phyloP scores from a whole-genome alignment of 345 rosid genomes.

The Salix caprea region DNA sequence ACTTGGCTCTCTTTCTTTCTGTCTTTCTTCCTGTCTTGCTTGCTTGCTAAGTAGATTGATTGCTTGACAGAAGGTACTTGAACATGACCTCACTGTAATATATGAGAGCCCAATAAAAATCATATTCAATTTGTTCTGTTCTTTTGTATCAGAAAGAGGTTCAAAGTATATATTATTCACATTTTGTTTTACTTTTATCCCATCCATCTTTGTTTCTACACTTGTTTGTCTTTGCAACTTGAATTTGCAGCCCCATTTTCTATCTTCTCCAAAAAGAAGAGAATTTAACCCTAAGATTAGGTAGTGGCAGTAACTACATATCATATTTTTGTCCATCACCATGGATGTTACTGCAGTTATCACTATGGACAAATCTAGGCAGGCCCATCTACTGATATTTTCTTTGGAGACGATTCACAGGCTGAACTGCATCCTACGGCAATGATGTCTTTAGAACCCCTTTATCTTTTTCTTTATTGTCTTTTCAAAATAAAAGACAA shows the following conservation, averaged over 20 bases:
- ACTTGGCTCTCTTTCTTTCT: not conserved
- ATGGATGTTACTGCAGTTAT: no score
- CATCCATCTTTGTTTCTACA: not conserved
- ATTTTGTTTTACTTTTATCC: not conserved
- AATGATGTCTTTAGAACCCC: constrained; percentile 3
- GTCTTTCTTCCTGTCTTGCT: not conserved
- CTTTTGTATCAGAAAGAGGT: not conserved
- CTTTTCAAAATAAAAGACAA: not conserved
- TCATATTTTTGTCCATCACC: no score
- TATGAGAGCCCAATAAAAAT: not conserved
- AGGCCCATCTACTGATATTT: not conserved
- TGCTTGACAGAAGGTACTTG: not conserved
- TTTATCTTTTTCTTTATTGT: not conserved
- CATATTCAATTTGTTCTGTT: not conserved
- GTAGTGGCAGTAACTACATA: not conserved
- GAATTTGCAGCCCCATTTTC: not conserved
- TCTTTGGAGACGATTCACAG: not conserved
- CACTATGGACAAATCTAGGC: constrained; percentile 6
- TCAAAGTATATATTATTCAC: not conserved
- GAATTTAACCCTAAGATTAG: not conserved
- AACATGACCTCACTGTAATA: not conserved
- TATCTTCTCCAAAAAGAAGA: not conserved
- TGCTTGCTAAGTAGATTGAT: not conserved
- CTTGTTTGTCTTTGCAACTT: not conserved
- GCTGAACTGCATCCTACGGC: constrained; percentile 4